Base-by-base conservation (phyloP, 2,329 filamentous ascomycete genomes). In the Penicillium glabrum region DNA sequence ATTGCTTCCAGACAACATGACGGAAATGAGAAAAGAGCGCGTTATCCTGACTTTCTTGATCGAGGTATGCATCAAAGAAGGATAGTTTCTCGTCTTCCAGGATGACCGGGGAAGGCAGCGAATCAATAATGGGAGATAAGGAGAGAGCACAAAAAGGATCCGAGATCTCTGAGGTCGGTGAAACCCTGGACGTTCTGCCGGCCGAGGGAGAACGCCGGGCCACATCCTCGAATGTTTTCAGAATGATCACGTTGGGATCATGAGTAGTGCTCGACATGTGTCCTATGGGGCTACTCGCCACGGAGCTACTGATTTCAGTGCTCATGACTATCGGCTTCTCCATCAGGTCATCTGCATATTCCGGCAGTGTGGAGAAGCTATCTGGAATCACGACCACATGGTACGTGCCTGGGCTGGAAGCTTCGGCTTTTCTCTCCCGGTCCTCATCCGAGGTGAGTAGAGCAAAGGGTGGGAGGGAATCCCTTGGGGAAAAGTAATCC, bases 361-460 rank as follows among this genome's bases (percentile, higher is more conserved):
- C 82, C 5, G 82, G 79, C 9, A 82, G 68, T 29, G 76, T 72
- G 26, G 75, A 72, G 63, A 86, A 86, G 67, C 80, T 85, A 16
- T 79, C 75, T 5, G 79, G 82, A 41, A 83, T 82, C 53, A 81
- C 77, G 21, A 85, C 73, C 21, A 86, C 81, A 65, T 81, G 76
- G 66, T 81, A 86, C 1, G 82, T 84, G 16, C 83, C 83, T 1
- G 83, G 82, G 33, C 69, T 71, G 37, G 75, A 75, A 8, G 71
- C 71, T 51, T 80, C 77, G 16, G 83, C 83, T 65, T 86, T 86
- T 56, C 73, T 77, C 65, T 86, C 83, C 41, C 83, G 75, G 27
- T 86, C 83, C 61, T 84, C 82, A 58, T 86, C 83, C 27, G 76
- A 84, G 1, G 76, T 81, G 53, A 86, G 75, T 14, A 72, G 68